phyloP scores from a whole-genome alignment of 2,329 filamentous ascomycete genomes.

The Sporothrix pallida region DNA sequence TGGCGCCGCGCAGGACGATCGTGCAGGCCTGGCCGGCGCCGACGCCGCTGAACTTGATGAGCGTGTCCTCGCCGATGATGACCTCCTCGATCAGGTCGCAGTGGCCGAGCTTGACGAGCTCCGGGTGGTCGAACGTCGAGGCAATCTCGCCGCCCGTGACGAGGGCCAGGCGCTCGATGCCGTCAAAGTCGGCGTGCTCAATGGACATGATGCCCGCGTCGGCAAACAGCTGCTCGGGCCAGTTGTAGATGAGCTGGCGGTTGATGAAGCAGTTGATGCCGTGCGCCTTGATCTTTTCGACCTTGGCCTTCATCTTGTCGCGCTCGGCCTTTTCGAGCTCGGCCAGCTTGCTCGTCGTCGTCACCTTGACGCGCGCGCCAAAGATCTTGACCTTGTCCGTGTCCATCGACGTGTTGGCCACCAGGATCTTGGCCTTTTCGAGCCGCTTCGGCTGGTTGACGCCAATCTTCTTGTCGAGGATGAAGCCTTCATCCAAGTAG shows the following conservation, averaged over 20 bases:
- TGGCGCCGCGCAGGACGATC: slow-evolving; percentile 93
- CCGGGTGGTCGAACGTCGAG: slow-evolving; percentile 96
- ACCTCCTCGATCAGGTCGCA: slow-evolving; percentile 97
- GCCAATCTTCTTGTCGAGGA: slow-evolving; percentile 98
- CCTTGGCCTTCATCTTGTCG: slow-evolving; percentile 99
- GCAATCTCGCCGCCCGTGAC: slow-evolving; percentile 98
- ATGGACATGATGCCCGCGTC: slow-evolving; percentile 98
- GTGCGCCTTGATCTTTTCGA: slow-evolving; percentile 97
- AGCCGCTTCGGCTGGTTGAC: slow-evolving; percentile 97
- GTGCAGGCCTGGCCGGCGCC: slow-evolving; percentile 94
- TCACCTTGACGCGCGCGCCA: slow-evolving; percentile 94
- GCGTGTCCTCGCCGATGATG: slow-evolving; percentile 95
- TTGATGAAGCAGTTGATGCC: slow-evolving; percentile 99
- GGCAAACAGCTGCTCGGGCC: slow-evolving; percentile 98
- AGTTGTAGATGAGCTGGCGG: slow-evolving; percentile 99
- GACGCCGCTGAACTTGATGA: slow-evolving; percentile 97
- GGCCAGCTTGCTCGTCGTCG: slow-evolving; percentile 94
- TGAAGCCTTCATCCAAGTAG: slow-evolving; percentile 97
- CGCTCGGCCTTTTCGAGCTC: slow-evolving; percentile 97
- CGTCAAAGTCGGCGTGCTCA: slow-evolving; percentile 98
- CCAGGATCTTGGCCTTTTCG: slow-evolving; percentile 97
- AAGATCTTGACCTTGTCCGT: slow-evolving; percentile 99
- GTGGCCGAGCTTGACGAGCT: slow-evolving; percentile 92
- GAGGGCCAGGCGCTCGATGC: slow-evolving; percentile 90
- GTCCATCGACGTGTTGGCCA: slow-evolving; percentile 99